These are phyloP conservation scores for Apiospora koreana DNA, from an alignment of 2,329 filamentous ascomycete genomes.

Conservation along the genomic window DNA sequence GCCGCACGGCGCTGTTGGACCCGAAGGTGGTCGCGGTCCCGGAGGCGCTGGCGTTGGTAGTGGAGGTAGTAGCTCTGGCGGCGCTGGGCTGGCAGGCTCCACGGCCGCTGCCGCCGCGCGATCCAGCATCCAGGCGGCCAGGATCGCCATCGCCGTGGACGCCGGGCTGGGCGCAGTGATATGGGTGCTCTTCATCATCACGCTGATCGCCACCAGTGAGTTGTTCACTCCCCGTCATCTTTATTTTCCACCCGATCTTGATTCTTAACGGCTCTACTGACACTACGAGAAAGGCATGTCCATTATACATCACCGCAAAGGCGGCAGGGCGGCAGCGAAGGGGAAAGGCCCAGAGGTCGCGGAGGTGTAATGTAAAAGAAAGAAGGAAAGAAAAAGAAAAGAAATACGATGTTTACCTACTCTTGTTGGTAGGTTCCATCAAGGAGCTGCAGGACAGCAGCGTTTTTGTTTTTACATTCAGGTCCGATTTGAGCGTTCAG, in stretches of 20 bases:
- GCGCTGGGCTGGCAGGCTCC: neutral
- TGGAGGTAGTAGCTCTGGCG: neutral
- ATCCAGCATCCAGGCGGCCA: neutral
- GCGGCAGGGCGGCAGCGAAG: neutral
- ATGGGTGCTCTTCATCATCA: neutral
- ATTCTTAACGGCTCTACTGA: neutral
- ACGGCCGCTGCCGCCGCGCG: neutral
- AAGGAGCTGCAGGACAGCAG: neutral
- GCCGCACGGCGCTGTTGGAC: neutral
- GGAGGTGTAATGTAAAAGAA: neutral
- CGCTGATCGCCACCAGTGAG: conserved; percentile 8
- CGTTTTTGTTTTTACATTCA: neutral
- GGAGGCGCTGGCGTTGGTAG: neutral
- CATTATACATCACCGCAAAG: conserved; percentile 2
- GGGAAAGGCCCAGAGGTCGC: conserved; percentile 2
- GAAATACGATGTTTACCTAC: neutral
- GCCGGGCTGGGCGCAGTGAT: neutral
- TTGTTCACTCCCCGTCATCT: neutral
- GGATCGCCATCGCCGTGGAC: neutral
- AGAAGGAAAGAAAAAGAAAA: neutral
- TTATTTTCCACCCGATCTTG: neutral
- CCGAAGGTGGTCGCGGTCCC: neutral
- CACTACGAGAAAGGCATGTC: neutral
- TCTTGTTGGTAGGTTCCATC: neutral
- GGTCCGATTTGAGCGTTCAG: neutral